phyloP scores from a whole-genome alignment of 129 eudicot genomes.

The Flaveria bidentis region DNA sequence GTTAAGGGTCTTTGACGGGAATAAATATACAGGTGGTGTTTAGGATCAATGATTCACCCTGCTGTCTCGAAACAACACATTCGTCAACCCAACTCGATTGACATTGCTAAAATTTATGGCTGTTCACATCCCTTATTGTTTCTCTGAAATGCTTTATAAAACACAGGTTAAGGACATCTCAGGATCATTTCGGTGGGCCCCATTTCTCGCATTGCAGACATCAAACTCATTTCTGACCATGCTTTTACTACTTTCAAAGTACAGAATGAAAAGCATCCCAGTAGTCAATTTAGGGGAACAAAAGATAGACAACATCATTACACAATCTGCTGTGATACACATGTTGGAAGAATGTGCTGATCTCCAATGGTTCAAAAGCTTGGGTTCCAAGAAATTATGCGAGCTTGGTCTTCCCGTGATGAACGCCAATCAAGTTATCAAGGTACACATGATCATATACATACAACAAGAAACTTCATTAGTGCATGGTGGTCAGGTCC shows the following conservation, averaged over 20 bases:
- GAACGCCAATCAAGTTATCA: conserved; percentile 52
- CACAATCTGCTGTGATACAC: conserved; percentile 93
- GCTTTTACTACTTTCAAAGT: conserved; percentile 83
- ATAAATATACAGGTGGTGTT: not conserved
- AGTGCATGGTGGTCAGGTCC: not conserved
- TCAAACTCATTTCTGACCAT: conserved; percentile 85
- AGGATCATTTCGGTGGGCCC: conserved; percentile 98
- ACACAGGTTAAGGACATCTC: conserved; percentile 81
- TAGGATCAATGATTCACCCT: not conserved
- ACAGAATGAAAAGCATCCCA: conserved; percentile 95
- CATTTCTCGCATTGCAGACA: conserved; percentile 90
- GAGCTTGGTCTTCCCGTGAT: conserved; percentile 90
- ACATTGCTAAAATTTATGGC: not conserved
- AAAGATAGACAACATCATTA: conserved; percentile 70
- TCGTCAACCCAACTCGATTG: not conserved
- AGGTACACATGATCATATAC: conserved; percentile 44
- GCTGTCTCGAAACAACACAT: not conserved
- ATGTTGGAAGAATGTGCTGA: conserved; percentile 89
- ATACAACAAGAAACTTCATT: not conserved
- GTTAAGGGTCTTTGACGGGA: not conserved
- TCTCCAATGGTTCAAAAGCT: conserved; percentile 87
- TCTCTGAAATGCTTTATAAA: not conserved
- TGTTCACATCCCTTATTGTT: not conserved
- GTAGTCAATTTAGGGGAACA: conserved; percentile 78
- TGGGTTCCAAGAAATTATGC: conserved; percentile 69